phyloP scores from a whole-genome alignment of 2,329 filamentous ascomycete genomes.

The Graphiopsis chlorocephala region DNA sequence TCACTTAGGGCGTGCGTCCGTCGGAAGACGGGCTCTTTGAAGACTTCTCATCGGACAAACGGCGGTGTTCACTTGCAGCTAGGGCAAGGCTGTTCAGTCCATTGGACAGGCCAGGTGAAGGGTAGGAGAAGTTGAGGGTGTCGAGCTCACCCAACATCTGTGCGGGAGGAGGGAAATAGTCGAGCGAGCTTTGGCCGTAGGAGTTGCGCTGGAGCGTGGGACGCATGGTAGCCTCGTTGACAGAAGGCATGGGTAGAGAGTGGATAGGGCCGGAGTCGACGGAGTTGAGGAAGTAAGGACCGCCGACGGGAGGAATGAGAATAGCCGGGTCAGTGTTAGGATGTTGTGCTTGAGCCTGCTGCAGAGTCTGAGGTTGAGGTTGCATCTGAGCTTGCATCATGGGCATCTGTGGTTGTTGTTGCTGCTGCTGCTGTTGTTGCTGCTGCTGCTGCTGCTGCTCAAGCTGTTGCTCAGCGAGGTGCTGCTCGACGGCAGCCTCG shows the following conservation, averaged over 20 bases:
- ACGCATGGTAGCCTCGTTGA: conserved; percentile 31
- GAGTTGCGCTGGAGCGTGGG: conserved; percentile 33
- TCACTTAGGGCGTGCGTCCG: background rate
- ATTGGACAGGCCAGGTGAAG: conserved; percentile 38
- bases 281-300: conserved; percentile 35
- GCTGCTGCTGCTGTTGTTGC: conserved; percentile 15
- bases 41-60: conserved; percentile 32
- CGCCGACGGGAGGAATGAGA: conserved; percentile 27
- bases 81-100: conserved; percentile 39
- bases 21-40: conserved; percentile 6
- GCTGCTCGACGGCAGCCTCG: conserved; percentile 36
- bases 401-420: conserved; percentile 13
- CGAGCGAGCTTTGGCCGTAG: conserved; percentile 32
- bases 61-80: conserved; percentile 35
- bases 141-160: conserved; percentile 32
- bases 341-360: conserved; percentile 14
- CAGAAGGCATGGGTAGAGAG: conserved; percentile 33
- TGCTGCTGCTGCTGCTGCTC: conserved; percentile 24
- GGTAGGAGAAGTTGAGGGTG: conserved; percentile 36
- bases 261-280: conserved; percentile 35
- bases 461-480: conserved; percentile 32
- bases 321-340: conserved; percentile 25
- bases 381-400: conserved; percentile 21
- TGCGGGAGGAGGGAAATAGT: conserved; percentile 32
- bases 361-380: conserved; percentile 12